Percentiles rank a stretch among this genome's conserved stretches.
Conservation (phyloP, 768 basidiomycete genomes). For the Russula sp. region DNA sequence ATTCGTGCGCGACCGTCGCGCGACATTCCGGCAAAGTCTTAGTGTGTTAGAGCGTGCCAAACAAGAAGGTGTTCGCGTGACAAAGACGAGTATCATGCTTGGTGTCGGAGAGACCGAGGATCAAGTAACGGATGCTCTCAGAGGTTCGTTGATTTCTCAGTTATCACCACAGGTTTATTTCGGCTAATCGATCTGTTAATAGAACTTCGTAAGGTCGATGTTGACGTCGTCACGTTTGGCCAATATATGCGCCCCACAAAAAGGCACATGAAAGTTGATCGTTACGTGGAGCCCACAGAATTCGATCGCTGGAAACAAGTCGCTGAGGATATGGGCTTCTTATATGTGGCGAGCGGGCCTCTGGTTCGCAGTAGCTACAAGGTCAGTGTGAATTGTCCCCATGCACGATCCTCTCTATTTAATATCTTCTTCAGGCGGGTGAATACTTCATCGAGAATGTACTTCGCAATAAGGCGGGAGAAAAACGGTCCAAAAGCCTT, state of each 20-base stretch:
- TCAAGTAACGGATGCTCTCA: constrained; percentile 74
- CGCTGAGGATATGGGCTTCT: constrained; percentile 90
- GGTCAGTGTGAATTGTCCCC: constrained; percentile 38
- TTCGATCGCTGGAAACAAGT: constrained; percentile 87
- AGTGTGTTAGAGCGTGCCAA: constrained; percentile 79
- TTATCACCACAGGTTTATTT: neutral
- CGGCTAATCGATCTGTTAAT: constrained; percentile 14
- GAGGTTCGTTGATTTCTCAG: constrained; percentile 45
- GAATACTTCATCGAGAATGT: constrained; percentile 95
- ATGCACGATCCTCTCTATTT: neutral
- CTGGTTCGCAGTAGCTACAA: constrained; percentile 96
- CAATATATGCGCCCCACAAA: constrained; percentile 99
- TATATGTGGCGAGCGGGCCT: constrained; percentile 96
- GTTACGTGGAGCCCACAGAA: constrained; percentile 90
- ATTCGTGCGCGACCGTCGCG: constrained; percentile 89
- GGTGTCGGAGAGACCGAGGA: constrained; percentile 88
- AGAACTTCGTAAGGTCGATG: constrained; percentile 85
- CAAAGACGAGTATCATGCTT: constrained; percentile 98
- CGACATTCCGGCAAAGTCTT: constrained; percentile 81
- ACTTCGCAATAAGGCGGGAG: constrained; percentile 49
- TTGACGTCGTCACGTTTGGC: constrained; percentile 98
- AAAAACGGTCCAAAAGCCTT: constrained; percentile 34
- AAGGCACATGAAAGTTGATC: constrained; percentile 97
- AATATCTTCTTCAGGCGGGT: constrained; percentile 58
- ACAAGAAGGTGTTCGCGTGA: constrained; percentile 74